Conservation (phyloP, 345 rosid genomes). For the Gossypium longicalyx region DNA sequence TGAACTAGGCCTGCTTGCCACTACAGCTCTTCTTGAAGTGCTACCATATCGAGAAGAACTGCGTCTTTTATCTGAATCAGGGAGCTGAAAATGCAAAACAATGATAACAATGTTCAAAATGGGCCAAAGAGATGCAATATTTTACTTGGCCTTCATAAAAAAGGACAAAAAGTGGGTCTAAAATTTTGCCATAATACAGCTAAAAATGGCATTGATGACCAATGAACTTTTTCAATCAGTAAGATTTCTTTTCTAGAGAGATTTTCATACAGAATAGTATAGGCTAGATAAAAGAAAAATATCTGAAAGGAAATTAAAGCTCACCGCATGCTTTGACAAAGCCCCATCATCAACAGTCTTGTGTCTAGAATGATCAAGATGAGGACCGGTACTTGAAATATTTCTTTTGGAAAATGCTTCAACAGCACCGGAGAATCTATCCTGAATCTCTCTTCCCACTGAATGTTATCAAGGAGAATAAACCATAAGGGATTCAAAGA, state of each 20-base stretch:
- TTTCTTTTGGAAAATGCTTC: slow-evolving; percentile 69
- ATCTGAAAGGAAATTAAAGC: slow-evolving; percentile 5
- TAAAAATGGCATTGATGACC: not conserved
- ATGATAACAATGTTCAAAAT: not conserved
- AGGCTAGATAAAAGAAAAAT: not conserved
- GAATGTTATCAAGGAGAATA: slow-evolving; percentile 12
- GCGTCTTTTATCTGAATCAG: slow-evolving; percentile 43
- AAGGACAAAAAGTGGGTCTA: not conserved
- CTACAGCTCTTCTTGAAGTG: slow-evolving; percentile 62
- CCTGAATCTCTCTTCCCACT: slow-evolving; percentile 60
- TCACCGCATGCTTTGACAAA: slow-evolving; percentile 55
- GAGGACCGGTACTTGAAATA: slow-evolving; percentile 36
- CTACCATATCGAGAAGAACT: slow-evolving; percentile 61
- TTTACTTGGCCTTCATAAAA: not conserved
- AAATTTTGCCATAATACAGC: not conserved
- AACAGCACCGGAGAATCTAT: slow-evolving; percentile 59
- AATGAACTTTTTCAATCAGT: not conserved
- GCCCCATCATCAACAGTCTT: slow-evolving; percentile 52
- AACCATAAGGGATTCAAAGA: not conserved
- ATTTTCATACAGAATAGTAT: not conserved
- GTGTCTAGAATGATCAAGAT: slow-evolving; percentile 44
- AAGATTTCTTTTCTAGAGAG: not conserved
- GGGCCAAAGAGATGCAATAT: not conserved
- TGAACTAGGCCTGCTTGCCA: slow-evolving; percentile 55
- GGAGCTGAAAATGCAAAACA: slow-evolving; percentile 32